Percentiles rank a stretch among this genome's conserved stretches.
These are phyloP conservation scores for Fusarium abutilonis DNA, from an alignment of 2,329 filamentous ascomycete genomes.

Conservation along the genomic window DNA sequence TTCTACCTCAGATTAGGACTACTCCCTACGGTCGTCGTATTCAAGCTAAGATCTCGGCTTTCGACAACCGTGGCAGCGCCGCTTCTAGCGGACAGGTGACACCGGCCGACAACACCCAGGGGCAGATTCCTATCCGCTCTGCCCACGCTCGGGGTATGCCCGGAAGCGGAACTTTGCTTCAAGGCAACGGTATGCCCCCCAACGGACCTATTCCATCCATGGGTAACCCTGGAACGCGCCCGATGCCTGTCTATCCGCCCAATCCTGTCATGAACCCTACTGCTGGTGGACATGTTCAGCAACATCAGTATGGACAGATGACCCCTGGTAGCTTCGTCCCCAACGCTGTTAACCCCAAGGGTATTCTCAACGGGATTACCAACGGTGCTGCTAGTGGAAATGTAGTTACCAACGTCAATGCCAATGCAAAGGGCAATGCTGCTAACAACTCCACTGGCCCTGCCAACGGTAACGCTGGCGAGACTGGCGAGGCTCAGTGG, in stretches of 20 bases:
- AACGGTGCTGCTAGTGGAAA: slow-evolving; percentile 2
- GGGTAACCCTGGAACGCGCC: slow-evolving; percentile 44
- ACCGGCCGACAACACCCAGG: slow-evolving; percentile 62
- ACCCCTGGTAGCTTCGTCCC: slow-evolving; percentile 42
- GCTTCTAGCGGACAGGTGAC: slow-evolving; percentile 61
- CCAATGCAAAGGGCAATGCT: slow-evolving; percentile 25
- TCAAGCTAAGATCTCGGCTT: slow-evolving; percentile 81
- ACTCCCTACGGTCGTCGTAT: slow-evolving; percentile 96
- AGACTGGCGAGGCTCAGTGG: slow-evolving; percentile 53
- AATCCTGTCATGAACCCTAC: slow-evolving; percentile 47
- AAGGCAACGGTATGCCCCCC: slow-evolving; percentile 40
- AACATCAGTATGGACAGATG: slow-evolving; percentile 46
- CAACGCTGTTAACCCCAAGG: slow-evolving; percentile 22
- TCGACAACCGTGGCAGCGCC: slow-evolving; percentile 60
- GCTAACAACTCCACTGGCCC: slow-evolving; percentile 18
- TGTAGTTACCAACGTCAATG: slow-evolving; percentile 33
- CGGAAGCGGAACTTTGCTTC: slow-evolving; percentile 52
- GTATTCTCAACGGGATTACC: slow-evolving; percentile 2
- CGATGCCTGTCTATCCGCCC: slow-evolving; percentile 51
- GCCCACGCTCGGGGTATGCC: slow-evolving; percentile 56
- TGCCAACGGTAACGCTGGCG: slow-evolving; percentile 39
- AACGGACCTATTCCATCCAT: slow-evolving; percentile 40
- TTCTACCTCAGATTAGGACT: slow-evolving; percentile 84
- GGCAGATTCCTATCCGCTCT: slow-evolving; percentile 63
- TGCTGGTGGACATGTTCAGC: slow-evolving; percentile 43